Base-by-base conservation (phyloP, 352 stramenopile species). In the Phytopythium montanum region DNA sequence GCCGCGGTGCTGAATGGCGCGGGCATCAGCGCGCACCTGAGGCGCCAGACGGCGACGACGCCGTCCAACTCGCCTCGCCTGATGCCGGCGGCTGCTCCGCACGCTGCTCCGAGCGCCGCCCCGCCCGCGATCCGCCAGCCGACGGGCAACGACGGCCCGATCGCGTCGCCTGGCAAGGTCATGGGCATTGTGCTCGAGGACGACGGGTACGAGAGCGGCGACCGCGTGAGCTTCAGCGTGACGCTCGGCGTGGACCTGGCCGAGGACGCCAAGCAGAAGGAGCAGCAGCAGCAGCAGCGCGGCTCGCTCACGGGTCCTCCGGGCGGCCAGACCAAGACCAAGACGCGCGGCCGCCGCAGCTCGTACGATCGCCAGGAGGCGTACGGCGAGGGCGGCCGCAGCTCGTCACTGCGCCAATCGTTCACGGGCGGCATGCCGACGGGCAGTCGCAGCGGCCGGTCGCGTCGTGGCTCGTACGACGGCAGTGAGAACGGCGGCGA, bases 181-280 rank as follows among this genome's bases (percentile, higher is more conserved):
- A 95, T 95, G 83, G 84, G 85, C 6, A 73, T 92, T 31, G 36
- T 91, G 39, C 56, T 81, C 16, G 74, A 88, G 29, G 72, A 79
- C 19, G 79, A 89, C 23, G 70, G 73, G 21, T 70, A 84, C 46
- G 77, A 88, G 49, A 78, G 51, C 39, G 67, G 44, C 21, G 70
- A 90, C 61, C 79, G 79, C 54, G 84, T 94, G 64, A 92, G 84
- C 68, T 95, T 93, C 61, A 90, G 83, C 58, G 84, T 95, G 33
- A 95, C 85, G 54, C 77, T 95, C 16, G 77, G 73, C 54, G 68
- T 88, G 18, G 81, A 92, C 42, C 56, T 85, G 26, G 16, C 75
- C 6, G 82, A 92, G 26, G 81, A 92, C 45, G 78, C 76, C 19
- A 87, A 78, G 68, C 78, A 88, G 68, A 75, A 88, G 56, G 66